Base-by-base conservation (phyloP, 1,139 yeast species). In the Diutina pseudorugosa region DNA sequence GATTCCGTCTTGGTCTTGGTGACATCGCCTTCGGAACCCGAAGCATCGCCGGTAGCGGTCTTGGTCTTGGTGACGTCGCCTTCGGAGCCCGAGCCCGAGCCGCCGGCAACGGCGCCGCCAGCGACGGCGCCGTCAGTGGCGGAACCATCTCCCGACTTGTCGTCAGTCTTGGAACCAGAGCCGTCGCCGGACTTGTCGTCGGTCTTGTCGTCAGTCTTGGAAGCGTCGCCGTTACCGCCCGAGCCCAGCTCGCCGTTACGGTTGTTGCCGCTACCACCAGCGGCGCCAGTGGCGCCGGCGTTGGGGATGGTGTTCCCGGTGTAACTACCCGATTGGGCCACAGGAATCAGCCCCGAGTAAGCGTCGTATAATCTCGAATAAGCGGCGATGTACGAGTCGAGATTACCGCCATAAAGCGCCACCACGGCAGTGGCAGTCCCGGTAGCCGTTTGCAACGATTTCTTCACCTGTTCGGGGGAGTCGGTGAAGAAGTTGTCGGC, bases 341-440 rank as follows among this genome's bases (percentile, higher is more conserved):
- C 18, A 23, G 49, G 49, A n/a, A 45, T 45, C n/a, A 19, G 19
- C 27, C 49, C 49, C 4, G 49, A 45, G 49, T 45, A 45, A 4
- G 19, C 20, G 12, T 33, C 36, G 49, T 45, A 45, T 18, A 45
- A 45, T 27, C 27, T 23, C 36, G 49, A 45, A 41, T 45, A 45
- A 11, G 40, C 49, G 8, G 40, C 14, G 27, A 45, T 27, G 41
- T 45, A 45, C 16, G 49, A 25, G 40, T 25, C 36, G 23, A 45
- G 18, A 41, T 45, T 45, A 16, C 40, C 49, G 7, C 40, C 40
- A 41, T 27, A 27, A 16, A 14, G 14, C 7, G 49, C n/a, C 41
- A 45, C 27, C 6, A 43, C 16, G 33, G 23, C 47, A 8, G 47
- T 8, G 9, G 18, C 33, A 9, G 47, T 43, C n/a, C 47, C 47